phyloP scores from a whole-genome alignment of 495 filamentous ascomycete species.

The Oidiodendron maius region DNA sequence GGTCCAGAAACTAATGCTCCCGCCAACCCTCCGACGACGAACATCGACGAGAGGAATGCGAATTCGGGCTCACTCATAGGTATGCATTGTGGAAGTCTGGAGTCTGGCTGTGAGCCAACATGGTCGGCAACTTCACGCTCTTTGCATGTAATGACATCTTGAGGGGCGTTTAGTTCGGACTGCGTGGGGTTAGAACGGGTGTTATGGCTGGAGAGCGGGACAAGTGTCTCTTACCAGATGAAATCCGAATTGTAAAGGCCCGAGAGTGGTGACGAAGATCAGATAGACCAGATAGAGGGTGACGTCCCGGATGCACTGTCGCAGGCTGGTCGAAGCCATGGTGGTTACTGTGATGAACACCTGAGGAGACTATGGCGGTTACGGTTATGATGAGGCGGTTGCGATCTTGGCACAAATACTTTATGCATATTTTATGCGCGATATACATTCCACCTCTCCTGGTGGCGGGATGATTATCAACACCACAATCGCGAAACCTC shows the following conservation, averaged over 20 bases:
- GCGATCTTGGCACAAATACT: too few relatives aligned
- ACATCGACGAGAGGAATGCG: conserved; percentile 79
- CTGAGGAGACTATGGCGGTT: too few relatives aligned
- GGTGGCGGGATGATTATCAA: too few relatives aligned
- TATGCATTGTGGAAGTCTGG: conserved; percentile 66
- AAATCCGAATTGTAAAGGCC: conserved; percentile 88
- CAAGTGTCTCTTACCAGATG: conserved; percentile 61
- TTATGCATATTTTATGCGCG: too few relatives aligned
- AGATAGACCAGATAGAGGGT: conserved; percentile 63
- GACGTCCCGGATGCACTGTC: conserved; percentile 29
- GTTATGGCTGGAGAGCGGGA: not conserved
- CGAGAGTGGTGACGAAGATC: conserved; percentile 58
- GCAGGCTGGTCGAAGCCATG: conserved; percentile 20
- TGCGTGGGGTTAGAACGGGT: conserved; percentile 26
- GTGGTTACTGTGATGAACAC: too few relatives aligned
- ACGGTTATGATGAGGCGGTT: too few relatives aligned
- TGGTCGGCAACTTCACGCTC: conserved; percentile 45
- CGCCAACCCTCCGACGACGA: conserved; percentile 81
- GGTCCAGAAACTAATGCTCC: conserved; percentile 78
- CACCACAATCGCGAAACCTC: too few relatives aligned
- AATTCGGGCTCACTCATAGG: conserved; percentile 73
- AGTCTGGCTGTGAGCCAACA: conserved; percentile 22
- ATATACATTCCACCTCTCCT: too few relatives aligned
- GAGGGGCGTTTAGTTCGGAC: conserved; percentile 93
- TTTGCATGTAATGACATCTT: conserved; percentile 80